Evolutionary conservation across 2,329 filamentous ascomycete genomes (phyloP).

Genomic region (Atkinsonella hypoxylon): DNA sequence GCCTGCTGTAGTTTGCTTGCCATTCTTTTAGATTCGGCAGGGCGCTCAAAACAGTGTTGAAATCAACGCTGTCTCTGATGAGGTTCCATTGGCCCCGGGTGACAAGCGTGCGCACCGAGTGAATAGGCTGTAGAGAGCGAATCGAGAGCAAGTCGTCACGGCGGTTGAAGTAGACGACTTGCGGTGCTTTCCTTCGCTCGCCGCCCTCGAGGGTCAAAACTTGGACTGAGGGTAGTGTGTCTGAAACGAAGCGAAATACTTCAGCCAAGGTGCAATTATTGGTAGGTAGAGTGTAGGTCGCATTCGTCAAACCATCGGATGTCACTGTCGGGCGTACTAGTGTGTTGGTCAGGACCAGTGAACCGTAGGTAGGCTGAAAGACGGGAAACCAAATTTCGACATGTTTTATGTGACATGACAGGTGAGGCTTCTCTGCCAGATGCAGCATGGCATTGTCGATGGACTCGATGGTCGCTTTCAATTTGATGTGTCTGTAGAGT

Average conservation of each 20-base stretch:
- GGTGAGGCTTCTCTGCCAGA: slow-evolving; percentile 45
- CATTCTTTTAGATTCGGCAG: slow-evolving; percentile 54
- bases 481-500: slow-evolving; percentile 63
- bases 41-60: slow-evolving; percentile 46
- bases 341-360: slow-evolving; percentile 29
- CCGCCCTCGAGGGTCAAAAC: slow-evolving; percentile 67
- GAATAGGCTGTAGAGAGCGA: slow-evolving; percentile 23
- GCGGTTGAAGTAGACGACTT: slow-evolving; percentile 33
- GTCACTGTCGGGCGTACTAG: slow-evolving; percentile 40
- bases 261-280: slow-evolving; percentile 61
- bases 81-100: slow-evolving; percentile 71
- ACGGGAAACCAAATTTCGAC: slow-evolving; percentile 71
- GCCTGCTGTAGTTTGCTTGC: slow-evolving; percentile 56
- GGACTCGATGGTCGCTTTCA: slow-evolving; percentile 57
- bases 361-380: slow-evolving; percentile 45
- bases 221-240: slow-evolving; percentile 45
- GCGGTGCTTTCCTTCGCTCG: slow-evolving; percentile 62
- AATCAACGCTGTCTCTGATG: slow-evolving; percentile 52
- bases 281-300: slow-evolving; percentile 45
- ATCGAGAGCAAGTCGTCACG: slow-evolving; percentile 11
- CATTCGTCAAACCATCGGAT: slow-evolving; percentile 41
- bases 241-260: slow-evolving; percentile 51
- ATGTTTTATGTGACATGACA: slow-evolving; percentile 55
- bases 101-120: slow-evolving; percentile 51
- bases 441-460: slow-evolving; percentile 47